phyloP scores from a whole-genome alignment of 768 basidiomycete genomes.

The Cantharellus anzutake region DNA sequence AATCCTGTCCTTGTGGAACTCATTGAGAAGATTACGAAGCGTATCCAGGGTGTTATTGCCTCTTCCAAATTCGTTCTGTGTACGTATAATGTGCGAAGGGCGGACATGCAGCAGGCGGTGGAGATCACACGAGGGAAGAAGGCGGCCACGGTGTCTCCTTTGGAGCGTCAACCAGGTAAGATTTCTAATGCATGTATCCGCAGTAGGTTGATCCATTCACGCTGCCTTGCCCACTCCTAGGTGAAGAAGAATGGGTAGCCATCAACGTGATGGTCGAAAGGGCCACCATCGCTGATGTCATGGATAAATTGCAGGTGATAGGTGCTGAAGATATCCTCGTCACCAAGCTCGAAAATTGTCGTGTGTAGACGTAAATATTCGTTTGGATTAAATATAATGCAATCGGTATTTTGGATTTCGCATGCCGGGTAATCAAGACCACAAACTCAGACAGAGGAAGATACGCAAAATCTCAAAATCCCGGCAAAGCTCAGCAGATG shows the following conservation, averaged over 20 bases:
- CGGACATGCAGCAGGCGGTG: constrained; percentile 25
- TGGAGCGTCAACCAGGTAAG: not conserved
- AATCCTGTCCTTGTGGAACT: constrained; percentile 42
- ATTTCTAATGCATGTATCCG: constrained; percentile 18
- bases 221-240: constrained; percentile 25
- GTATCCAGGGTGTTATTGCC: constrained; percentile 84
- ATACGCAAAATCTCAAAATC: too few relatives aligned
- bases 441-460: too few relatives aligned
- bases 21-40: constrained; percentile 62
- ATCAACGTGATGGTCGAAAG: constrained; percentile 89
- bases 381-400: too few relatives aligned
- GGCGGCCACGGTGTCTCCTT: constrained; percentile 53
- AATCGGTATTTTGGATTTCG: too few relatives aligned
- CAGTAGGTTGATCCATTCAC: too few relatives aligned
- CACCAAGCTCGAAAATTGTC: constrained; percentile 82
- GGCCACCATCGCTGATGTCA: constrained; percentile 53
- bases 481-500: too few relatives aligned
- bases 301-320: constrained; percentile 67
- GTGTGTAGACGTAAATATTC: constrained; percentile 32
- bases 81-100: constrained; percentile 76
- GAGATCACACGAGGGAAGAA: constrained; percentile 71
- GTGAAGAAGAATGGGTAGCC: constrained; percentile 73
- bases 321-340: constrained; percentile 88
- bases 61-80: constrained; percentile 61
- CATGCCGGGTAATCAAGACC: too few relatives aligned